Conservation (phyloP, 1,284 basidiomycete species). For the Apiotrichum laibachii region DNA sequence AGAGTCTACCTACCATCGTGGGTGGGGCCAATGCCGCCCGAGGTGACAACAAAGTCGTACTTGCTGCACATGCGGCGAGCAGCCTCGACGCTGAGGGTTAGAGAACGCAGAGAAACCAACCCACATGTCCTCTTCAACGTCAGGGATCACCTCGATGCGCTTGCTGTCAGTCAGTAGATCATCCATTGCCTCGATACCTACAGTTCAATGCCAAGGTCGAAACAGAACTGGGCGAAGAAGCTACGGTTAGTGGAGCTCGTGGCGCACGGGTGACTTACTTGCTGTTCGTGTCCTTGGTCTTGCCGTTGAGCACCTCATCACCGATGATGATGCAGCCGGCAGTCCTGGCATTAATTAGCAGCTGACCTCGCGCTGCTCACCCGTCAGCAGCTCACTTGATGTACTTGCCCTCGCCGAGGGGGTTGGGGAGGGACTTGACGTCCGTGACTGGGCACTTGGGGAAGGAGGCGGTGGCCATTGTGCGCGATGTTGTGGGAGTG, state of each 20-base stretch:
- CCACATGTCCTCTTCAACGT: constrained; percentile 84
- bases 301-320: constrained; percentile 54
- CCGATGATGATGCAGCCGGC: constrained; percentile 52
- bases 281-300: constrained; percentile 72
- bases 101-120: constrained; percentile 30
- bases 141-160: constrained; percentile 85
- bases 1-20: constrained; percentile 63
- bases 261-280: constrained; percentile 30
- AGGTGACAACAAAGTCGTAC: constrained; percentile 85
- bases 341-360: constrained; percentile 25
- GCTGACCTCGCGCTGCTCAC: neutral
- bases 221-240: constrained; percentile 80
- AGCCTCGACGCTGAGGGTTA: constrained; percentile 68
- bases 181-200: constrained; percentile 51
- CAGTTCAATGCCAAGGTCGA: constrained; percentile 82
- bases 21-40: constrained; percentile 76
- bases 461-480: neutral
- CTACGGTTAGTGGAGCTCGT: constrained; percentile 43
- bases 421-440: constrained; percentile 51
- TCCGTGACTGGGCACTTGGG: constrained; percentile 32
- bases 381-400: constrained; percentile 54
- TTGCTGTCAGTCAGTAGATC: constrained; percentile 56
- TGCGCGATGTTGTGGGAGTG: neutral
- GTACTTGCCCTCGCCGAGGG: constrained; percentile 64
- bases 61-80: constrained; percentile 73